Base-by-base conservation (phyloP, 2,329 filamentous ascomycete genomes). In the Pseudogymnoascus sp. region DNA sequence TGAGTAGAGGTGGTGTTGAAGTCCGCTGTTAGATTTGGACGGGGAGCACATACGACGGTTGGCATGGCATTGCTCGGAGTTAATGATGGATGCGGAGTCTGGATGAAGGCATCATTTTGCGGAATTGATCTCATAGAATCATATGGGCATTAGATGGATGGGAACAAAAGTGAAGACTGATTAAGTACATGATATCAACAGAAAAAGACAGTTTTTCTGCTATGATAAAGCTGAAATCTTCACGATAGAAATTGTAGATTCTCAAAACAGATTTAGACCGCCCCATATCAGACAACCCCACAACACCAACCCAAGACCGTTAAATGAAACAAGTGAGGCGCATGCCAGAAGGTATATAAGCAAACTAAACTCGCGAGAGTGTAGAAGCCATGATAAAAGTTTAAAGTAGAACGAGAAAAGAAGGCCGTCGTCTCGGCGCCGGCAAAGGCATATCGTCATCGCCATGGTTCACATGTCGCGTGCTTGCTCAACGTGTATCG, bases 1-100 rank as follows among this genome's bases (percentile, higher is more conserved):
- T 87, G 58, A 87, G 84, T 69, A 84, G 84, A 65, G 81, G 81
- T 11, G 85, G 84, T 21, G 78, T 87, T 41, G 85, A 88, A 73
- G 79, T 85, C 67, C 77, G 85, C 68, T 87, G 84, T 71, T 73
- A 54, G 29, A 35, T 59, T 41, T 41, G 33, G 13, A 10, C 21
- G 21, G 37, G 37, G 13, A 17, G 21, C 31, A 8, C 26, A 31
- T 37, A 59, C 17, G 10, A 37, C 35, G 21, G 57, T 7, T 15
- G 17, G 33, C 26, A 37, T 59, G 8, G 33, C 57, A 41, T 59
- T 59, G 17, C 57, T 59, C 8, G 57, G 57, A 37, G 33, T 59
- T 59, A 26, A 59, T 37, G 57, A 59, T 37, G 11, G 13, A 59
- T 41, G 57, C 10, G 37, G 57, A 59, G 57, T 54, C 47, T 54